Evolutionary conservation across 192 early-diverging fungal species (phyloP), one percentile per base, ranked within the genome.

Genomic region (Coemansia sp.): DNA sequence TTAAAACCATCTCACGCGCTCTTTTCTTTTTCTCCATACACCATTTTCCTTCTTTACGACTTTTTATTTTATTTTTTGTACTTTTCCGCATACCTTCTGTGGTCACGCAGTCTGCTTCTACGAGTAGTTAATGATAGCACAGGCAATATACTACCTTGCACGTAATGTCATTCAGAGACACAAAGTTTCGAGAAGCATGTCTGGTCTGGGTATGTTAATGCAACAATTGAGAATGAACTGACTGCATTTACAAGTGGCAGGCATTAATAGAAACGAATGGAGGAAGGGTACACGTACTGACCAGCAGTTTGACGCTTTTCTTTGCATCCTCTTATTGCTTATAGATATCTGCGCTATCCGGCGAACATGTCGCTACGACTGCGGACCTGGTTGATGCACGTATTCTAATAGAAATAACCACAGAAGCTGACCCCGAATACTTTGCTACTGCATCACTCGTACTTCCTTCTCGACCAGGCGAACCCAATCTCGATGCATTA

Each of bases 371-470:
- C 7, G n/a, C 18, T 5, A 54, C 28, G 14, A 60, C 64, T 19
- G 65, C 52, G 16, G 65, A 71, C 64, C 52, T 80, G 48, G 71
- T 71, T 9, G 77, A 80, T 44, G 77, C 61, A 44, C 64, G 64
- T 5, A 62, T 74, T 52, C 55, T 80, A 21, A 68, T 80, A 31
- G 64, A 71, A 41, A 19, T 74, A 5, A 73, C 70, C 7, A 80
- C 68, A 1, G 53, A 60, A 25, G 60, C 77, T 1, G 77, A 80
- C 67, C 77, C 77, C 3, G 77, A 80, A 5, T 74, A 74, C 58
- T 80, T 80, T 68, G 60, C 64, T 24, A 48, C 77, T 4, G 77
- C 77, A 0, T 80, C 77, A 19, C 61, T 80, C n/a, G 77, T 74
- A 50, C 64, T 80, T 16, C 47, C 71, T 12, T 63, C 64, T 19